These are phyloP conservation scores for Spergularia marina DNA, from an alignment of 148 eudicot genomes.

Conservation along the genomic window DNA sequence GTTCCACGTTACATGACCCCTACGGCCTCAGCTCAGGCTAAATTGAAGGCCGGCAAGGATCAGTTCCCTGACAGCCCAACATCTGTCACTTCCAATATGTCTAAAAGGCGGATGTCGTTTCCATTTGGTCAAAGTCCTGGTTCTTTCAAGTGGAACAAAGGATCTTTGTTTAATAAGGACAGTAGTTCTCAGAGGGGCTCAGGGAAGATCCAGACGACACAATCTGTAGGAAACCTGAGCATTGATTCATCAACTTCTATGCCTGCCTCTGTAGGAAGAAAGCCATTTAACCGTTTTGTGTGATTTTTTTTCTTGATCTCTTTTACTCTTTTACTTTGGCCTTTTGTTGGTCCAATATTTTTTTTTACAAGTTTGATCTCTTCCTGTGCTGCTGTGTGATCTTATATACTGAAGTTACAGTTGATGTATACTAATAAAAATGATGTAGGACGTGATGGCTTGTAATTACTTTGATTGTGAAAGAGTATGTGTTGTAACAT, in stretches of 20 bases:
- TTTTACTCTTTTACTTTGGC: slow-evolving; percentile 4
- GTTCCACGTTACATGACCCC: slow-evolving; percentile 77
- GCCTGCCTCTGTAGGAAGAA: slow-evolving; percentile 82
- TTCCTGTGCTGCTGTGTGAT: slow-evolving; percentile 37
- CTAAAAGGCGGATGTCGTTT: slow-evolving; percentile 76
- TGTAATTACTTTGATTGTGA: slow-evolving; percentile 36
- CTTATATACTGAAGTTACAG: slow-evolving; percentile 26
- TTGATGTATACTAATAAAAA: slow-evolving; percentile 43
- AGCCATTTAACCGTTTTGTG: slow-evolving; percentile 90
- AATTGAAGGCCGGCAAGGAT: slow-evolving; percentile 45
- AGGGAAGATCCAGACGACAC: slow-evolving; percentile 49
- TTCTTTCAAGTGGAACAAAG: slow-evolving; percentile 80
- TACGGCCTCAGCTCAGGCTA: slow-evolving; percentile 66
- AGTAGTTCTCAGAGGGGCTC: slow-evolving; percentile 36
- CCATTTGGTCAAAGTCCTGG: slow-evolving; percentile 60
- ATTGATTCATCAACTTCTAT: slow-evolving; percentile 73
- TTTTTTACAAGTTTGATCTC: slow-evolving; percentile 2
- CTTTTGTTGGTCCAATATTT: not conserved
- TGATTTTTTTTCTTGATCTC: slow-evolving; percentile 36
- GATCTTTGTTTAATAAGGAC: slow-evolving; percentile 39
- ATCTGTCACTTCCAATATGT: slow-evolving; percentile 30
- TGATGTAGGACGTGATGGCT: slow-evolving; percentile 36
- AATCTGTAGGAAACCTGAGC: slow-evolving; percentile 60
- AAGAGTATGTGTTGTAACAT: slow-evolving; percentile 18
- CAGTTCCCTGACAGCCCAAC: slow-evolving; percentile 45